Base-by-base conservation (phyloP, 169 alveolate genomes). In the Cryptosporidium meleagridis region DNA sequence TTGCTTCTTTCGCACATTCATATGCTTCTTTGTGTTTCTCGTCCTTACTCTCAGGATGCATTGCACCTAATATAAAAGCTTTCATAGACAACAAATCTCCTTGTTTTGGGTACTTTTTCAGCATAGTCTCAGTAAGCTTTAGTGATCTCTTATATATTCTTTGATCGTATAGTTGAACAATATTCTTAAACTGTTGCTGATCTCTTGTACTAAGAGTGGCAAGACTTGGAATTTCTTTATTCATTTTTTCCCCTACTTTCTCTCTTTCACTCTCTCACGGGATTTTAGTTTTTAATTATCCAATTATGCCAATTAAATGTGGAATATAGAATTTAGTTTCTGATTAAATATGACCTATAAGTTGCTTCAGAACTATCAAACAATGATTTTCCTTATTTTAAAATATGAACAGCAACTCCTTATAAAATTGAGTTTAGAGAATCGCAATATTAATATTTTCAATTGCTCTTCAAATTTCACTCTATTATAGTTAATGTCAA, bases 21-120 rank as follows among this genome's bases (percentile, higher is more conserved):
- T 91, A 91, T 8, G 94, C 94, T 70, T 91, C 92, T 31, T 26
- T 73, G 44, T 91, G 85, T 65, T 69, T 91, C 14, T 55, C 70
- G 12, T 91, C 94, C 73, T 80, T 85, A 39, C 55, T 72, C 3
- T 58, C 86, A 1, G 86, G 48, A 73, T 73, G 58, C 33, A 73
- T 16, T n/a, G 86, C 86, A 29, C 91, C 86, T 31, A 91, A 51
- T 23, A 85, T 72, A 31, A 91, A 72, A 8, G 92, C 94, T 51
- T 91, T 91, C 94, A 91, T 91, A 1, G 94, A 72, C 12, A 91
- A 70, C 37, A 91, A 80, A 59, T 91, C 94, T 2, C 94, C 87
- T 52, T 91, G 94, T 2, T 91, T 91, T 18, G 94, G 94, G 33
- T 70, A 85, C 67, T 86, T 73, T 69, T 91, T 91, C 61, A 91